phyloP scores from a whole-genome alignment of 2,329 filamentous ascomycete species.

The Phialophora tarda region DNA sequence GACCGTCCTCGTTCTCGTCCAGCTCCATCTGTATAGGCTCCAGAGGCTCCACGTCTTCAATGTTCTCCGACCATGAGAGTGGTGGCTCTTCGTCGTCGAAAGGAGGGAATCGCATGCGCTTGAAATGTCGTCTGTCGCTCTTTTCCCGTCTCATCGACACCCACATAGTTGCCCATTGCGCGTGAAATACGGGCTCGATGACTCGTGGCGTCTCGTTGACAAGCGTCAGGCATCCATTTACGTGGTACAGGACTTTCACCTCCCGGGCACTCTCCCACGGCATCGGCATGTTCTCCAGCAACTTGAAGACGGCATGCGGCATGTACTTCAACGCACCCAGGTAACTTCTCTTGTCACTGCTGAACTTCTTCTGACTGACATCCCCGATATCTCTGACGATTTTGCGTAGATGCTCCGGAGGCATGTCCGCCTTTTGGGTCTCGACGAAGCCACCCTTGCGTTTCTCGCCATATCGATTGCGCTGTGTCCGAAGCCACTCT shows the following conservation, averaged over 20 bases:
- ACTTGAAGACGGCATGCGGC: constrained; percentile 96
- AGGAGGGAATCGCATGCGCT: constrained; percentile 97
- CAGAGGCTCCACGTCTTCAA: constrained; percentile 95
- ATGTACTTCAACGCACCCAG: constrained; percentile 98
- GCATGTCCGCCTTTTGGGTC: constrained; percentile 98
- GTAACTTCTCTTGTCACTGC: constrained; percentile 97
- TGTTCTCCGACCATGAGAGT: constrained; percentile 96
- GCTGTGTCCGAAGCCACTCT: constrained; percentile 92
- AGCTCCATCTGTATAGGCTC: constrained; percentile 99
- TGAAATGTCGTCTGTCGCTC: constrained; percentile 93
- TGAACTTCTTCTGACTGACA: constrained; percentile 99
- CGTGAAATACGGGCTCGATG: constrained; percentile 96
- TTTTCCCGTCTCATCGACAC: constrained; percentile 97
- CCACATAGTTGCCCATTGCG: constrained; percentile 99
- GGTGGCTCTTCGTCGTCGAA: constrained; percentile 99
- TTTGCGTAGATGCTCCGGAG: constrained; percentile 95
- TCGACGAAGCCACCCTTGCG: constrained; percentile 95
- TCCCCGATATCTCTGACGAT: constrained; percentile 98
- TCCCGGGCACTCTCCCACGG: constrained; percentile 96
- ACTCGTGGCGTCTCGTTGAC: constrained; percentile 97
- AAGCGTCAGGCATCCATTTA: constrained; percentile 94
- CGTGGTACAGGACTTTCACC: constrained; percentile 97
- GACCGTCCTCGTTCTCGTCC: constrained; percentile 87
- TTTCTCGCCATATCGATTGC: constrained; percentile 95
- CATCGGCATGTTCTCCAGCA: constrained; percentile 99